Percentiles rank a stretch among this genome's conserved stretches.
Conservation (phyloP, 306 rosid genomes). For the Hylodesmum podocarpum region DNA sequence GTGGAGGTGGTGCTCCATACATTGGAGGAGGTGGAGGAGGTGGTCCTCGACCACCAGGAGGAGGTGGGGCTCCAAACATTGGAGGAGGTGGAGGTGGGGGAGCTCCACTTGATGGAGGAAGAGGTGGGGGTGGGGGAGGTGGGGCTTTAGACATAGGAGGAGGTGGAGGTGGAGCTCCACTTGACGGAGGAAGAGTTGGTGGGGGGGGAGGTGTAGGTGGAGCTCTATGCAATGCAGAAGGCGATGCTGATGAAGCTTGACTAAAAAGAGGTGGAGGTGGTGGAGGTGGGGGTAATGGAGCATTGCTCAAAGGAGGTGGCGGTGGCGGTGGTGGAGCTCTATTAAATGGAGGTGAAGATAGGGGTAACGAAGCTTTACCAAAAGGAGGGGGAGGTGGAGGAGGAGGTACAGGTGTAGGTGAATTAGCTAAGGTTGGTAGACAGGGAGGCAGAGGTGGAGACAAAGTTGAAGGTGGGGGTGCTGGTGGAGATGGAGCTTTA, state of each 20-base stretch:
- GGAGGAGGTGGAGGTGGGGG: conserved; percentile 38
- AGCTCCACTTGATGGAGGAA: conserved; percentile 29
- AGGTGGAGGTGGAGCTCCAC: conserved; percentile 29
- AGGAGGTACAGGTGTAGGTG: too few relatives aligned
- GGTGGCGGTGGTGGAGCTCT: conserved; percentile 26
- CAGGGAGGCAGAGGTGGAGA: conserved; percentile 45
- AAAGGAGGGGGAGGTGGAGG: conserved; percentile 18
- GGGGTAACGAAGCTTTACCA: background rate
- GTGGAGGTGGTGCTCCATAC: conserved; percentile 16
- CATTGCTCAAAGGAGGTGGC: conserved; percentile 30
- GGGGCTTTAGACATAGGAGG: conserved; percentile 35
- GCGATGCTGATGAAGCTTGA: background rate
- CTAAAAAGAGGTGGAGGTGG: conserved; percentile 34
- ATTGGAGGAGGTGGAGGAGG: conserved; percentile 34
- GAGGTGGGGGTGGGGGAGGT: conserved; percentile 50
- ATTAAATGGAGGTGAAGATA: conserved; percentile 19
- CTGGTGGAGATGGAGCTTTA: background rate
- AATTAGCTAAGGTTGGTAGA: too few relatives aligned
- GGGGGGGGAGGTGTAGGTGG: conserved; percentile 26
- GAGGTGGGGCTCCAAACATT: background rate
- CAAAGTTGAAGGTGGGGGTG: too few relatives aligned
- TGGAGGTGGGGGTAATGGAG: conserved; percentile 29
- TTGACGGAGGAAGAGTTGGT: background rate
- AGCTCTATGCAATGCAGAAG: conserved; percentile 20
- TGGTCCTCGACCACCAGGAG: background rate